Evolutionary conservation across 2,329 filamentous ascomycete genomes (phyloP), one percentile per base, ranked within the genome.

Genomic region (Aspergillus glaucus): DNA sequence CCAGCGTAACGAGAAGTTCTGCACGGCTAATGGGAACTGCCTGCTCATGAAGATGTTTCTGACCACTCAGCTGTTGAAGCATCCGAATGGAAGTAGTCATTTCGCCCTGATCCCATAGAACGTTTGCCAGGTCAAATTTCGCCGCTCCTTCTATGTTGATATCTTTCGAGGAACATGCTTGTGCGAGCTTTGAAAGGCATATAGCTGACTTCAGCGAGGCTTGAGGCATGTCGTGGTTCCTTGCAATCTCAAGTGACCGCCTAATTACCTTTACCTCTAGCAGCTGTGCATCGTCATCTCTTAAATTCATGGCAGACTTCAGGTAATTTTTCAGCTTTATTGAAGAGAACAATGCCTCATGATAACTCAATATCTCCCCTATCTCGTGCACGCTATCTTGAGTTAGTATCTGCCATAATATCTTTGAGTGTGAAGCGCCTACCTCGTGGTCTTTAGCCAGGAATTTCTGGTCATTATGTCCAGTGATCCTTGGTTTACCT

Each of bases 81-180:
- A 97, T 91, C 34, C 85, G 80, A 51, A 98, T 95, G 0, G 93
- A 95, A 0, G 88, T 82, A 17, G 85, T 82, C 74, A 88, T 88
- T 67, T 98, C 92, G 10, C 90, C 90, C 63, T 95, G 87, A 53
- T 94, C 89, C 92, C 93, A 98, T 1, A 98, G 74, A 6, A 94
- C 89, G 60, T 87, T 89, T 9, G 94, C 91, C 6, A 88, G 81
- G 66, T 97, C 93, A 47, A 92, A 80, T 54, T 85, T 83, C 36
- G 90, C 81, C 10, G 84, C 84, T 10, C 84, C 87, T 61, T 90
- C 86, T 41, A 96, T 81, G 49, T 84, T 80, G 2, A 97, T 71
- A 0, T 86, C 88, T n/a, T 88, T 68, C 0, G 80, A 75, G 51
- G 79, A 77, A 62, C 87, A 93, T 3, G 83, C 75, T 5, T 75